Percentiles rank a stretch among this genome's conserved stretches.
These are phyloP conservation scores for Oxytropis ochrocephala DNA, from an alignment of 306 rosid species.

Conservation along the genomic window DNA sequence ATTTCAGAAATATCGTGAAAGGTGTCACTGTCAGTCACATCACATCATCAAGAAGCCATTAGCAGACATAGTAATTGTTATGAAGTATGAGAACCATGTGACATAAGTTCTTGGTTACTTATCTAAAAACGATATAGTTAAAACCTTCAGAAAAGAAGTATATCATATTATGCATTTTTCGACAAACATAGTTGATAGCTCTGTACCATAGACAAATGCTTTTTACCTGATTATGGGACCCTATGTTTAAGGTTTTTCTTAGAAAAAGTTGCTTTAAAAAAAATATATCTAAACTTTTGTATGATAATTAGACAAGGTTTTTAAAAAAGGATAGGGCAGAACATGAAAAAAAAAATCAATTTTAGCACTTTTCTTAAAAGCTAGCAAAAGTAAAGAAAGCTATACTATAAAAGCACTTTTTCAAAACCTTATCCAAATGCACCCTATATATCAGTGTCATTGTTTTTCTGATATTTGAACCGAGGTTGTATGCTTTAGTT, in stretches of 20 bases:
- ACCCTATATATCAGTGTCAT: background rate
- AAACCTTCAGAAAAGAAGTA: background rate
- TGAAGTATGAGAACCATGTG: background rate
- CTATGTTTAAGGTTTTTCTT: background rate
- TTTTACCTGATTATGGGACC: background rate
- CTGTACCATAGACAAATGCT: background rate
- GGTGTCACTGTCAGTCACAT: background rate
- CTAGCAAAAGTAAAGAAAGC: background rate
- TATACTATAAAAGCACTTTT: background rate
- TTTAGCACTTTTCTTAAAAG: background rate
- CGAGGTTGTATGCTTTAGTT: background rate
- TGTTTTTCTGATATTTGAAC: background rate
- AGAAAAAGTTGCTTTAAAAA: background rate
- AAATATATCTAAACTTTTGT: background rate
- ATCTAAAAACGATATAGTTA: background rate
- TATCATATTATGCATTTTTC: background rate
- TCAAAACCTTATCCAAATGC: background rate
- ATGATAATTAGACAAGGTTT: background rate
- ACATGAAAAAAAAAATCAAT: background rate
- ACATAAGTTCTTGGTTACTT: background rate
- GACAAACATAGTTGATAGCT: background rate
- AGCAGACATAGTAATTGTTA: background rate
- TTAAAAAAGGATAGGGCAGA: background rate
- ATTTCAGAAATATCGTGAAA: background rate
- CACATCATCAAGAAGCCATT: conserved; percentile 14